Conservation (phyloP, 345 rosid species). For the Dipteronia sinensis region DNA sequence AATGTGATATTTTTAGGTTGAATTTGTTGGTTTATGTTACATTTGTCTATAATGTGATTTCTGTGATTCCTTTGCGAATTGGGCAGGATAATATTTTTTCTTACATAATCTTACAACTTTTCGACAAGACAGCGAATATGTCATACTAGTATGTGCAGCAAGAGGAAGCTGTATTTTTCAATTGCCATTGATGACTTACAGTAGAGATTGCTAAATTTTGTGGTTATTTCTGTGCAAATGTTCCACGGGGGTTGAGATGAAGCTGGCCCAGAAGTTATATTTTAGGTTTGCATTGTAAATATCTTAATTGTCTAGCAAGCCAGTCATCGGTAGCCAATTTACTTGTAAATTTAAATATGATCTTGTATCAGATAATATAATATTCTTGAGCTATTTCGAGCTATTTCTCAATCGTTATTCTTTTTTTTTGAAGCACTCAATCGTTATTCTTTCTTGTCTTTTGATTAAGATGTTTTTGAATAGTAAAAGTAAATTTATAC, state of each 20-base stretch:
- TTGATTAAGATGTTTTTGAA: neutral
- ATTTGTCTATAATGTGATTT: neutral
- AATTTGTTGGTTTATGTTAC: neutral
- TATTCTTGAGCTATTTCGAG: no score
- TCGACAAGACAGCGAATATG: conserved; percentile 9
- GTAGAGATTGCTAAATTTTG: neutral
- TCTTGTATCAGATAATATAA: neutral
- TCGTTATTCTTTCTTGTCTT: conserved; percentile 1
- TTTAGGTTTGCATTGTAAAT: conserved; percentile 33
- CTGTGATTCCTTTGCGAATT: neutral
- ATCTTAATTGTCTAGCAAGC: conserved; percentile 15
- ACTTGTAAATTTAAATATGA: conserved; percentile 24
- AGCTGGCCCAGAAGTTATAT: conserved; percentile 22
- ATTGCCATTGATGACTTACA: neutral
- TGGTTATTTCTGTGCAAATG: conserved; percentile 13
- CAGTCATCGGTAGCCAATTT: conserved; percentile 15
- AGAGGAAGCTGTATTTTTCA: conserved; percentile 1
- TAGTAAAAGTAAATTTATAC: no score
- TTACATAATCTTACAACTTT: conserved; percentile 12
- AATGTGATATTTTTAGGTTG: neutral
- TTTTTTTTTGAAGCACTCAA: neutral
- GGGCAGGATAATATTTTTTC: conserved; percentile 20
- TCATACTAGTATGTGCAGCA: conserved; percentile 1
- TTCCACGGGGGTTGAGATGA: conserved; percentile 5
- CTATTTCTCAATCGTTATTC: no score